Evolutionary conservation across 1,139 yeast species (phyloP).

Genomic region (Blastobotrys apis): DNA sequence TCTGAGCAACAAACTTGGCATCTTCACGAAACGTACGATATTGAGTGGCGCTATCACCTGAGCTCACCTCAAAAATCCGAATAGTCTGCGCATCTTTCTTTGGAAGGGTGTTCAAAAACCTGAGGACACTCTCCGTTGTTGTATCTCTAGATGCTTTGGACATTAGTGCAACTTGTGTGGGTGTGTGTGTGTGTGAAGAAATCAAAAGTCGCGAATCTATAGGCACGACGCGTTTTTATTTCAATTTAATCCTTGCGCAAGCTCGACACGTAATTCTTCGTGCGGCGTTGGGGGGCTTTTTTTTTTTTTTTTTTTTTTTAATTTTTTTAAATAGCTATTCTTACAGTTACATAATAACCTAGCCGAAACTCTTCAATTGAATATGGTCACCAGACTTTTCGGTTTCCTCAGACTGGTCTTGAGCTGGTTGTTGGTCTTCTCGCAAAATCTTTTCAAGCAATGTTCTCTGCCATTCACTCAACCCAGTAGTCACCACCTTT

Average conservation of each 20-base stretch:
- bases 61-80: slow-evolving; percentile 65
- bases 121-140: slow-evolving; percentile 7
- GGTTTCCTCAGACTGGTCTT: slow-evolving; percentile 12
- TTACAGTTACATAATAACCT: too few relatives aligned
- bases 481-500: slow-evolving; percentile 38
- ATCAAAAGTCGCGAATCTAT: too few relatives aligned
- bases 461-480: slow-evolving; percentile 28
- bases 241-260: too few relatives aligned
- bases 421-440: slow-evolving; percentile 7
- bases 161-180: too few relatives aligned
- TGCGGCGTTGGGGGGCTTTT: too few relatives aligned
- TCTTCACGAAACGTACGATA: slow-evolving; percentile 38
- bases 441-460: slow-evolving; percentile 26
- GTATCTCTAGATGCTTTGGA: slow-evolving; percentile 3
- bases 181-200: too few relatives aligned
- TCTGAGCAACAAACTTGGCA: slow-evolving; percentile 77
- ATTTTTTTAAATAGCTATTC: too few relatives aligned
- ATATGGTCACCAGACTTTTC: slow-evolving; percentile 27
- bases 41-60: slow-evolving; percentile 37
- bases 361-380: slow-evolving; percentile 28
- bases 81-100: slow-evolving; percentile 35
- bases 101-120: slow-evolving; percentile 35
- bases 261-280: too few relatives aligned
- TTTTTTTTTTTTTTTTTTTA: too few relatives aligned
- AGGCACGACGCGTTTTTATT: too few relatives aligned